These are phyloP conservation scores for Citeromyces hawaiiensis DNA, from an alignment of 1,139 yeast genomes.

Conservation along the genomic window DNA sequence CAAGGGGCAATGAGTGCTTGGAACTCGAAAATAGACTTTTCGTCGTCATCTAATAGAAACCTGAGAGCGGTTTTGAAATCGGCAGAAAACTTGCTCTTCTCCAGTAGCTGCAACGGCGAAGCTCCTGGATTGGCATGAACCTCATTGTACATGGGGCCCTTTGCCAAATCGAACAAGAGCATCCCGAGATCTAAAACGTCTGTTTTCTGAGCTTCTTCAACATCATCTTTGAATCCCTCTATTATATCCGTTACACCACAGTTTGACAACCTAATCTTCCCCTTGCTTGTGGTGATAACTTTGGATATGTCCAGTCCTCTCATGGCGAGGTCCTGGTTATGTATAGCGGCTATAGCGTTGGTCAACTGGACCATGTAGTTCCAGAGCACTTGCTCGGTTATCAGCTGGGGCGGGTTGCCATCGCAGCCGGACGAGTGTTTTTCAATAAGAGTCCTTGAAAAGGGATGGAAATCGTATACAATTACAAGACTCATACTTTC, in stretches of 20 bases:
- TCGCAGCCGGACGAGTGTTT: slow-evolving; percentile 27
- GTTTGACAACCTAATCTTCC: slow-evolving; percentile 58
- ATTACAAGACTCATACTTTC: slow-evolving; percentile 46
- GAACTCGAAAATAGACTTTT: slow-evolving; percentile 14
- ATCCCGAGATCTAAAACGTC: slow-evolving; percentile 49
- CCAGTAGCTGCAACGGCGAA: slow-evolving; percentile 11
- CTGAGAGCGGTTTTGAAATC: slow-evolving; percentile 19
- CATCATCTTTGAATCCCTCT: slow-evolving; percentile 14
- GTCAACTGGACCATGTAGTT: slow-evolving; percentile 59
- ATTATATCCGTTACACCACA: slow-evolving; percentile 66
- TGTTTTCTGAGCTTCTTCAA: slow-evolving; percentile 25
- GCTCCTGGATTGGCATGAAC: slow-evolving; percentile 6
- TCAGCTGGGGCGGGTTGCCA: slow-evolving; percentile 15
- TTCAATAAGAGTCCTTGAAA: slow-evolving; percentile 44
- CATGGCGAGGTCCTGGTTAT: slow-evolving; percentile 47
- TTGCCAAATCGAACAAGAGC: slow-evolving; percentile 42
- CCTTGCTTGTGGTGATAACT: slow-evolving; percentile 58
- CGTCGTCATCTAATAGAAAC: slow-evolving; percentile 17
- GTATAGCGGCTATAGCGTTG: slow-evolving; percentile 52
- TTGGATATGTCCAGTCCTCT: slow-evolving; percentile 51
- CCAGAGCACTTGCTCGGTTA: slow-evolving; percentile 67
- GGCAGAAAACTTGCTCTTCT: slow-evolving; percentile 17
- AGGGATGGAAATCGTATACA: slow-evolving; percentile 60
- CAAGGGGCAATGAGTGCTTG: slow-evolving; percentile 21
- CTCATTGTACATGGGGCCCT: slow-evolving; percentile 23